Evolutionary conservation across 805 yeast genomes (phyloP).

Genomic region (Candida berthetii): DNA sequence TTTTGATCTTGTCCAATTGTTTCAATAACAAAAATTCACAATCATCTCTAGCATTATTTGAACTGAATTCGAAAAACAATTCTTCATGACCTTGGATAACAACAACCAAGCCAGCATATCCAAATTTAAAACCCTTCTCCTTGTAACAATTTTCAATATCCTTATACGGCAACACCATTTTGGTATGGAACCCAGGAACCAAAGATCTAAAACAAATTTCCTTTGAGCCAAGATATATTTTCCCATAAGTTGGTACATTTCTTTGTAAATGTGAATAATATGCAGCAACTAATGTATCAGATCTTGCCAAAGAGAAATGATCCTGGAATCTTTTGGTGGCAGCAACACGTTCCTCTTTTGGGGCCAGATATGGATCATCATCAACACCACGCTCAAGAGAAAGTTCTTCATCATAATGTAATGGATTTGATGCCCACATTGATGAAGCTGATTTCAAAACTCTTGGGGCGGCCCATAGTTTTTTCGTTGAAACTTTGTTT

Average conservation of each 20-base stretch:
- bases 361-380: constrained; percentile 43
- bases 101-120: constrained; percentile 65
- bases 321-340: constrained; percentile 55
- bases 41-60: constrained; percentile 62
- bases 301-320: constrained; percentile 57
- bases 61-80: constrained; percentile 69
- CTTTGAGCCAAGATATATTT: constrained; percentile 62
- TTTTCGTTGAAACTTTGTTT: constrained; percentile 12
- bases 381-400: constrained; percentile 33
- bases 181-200: constrained; percentile 69
- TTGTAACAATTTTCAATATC: constrained; percentile 67
- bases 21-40: constrained; percentile 49
- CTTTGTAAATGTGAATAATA: constrained; percentile 67
- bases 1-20: constrained; percentile 34
- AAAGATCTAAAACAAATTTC: constrained; percentile 77
- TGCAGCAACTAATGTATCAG: constrained; percentile 51
- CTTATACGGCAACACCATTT: constrained; percentile 73
- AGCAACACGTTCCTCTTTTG: constrained; percentile 32
- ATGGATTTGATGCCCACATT: constrained; percentile 56
- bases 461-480: no score
- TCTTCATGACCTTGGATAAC: constrained; percentile 74
- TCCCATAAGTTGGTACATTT: constrained; percentile 78
- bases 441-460: constrained; percentile 20
- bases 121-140: constrained; percentile 65
- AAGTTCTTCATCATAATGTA: constrained; percentile 46